A percentile compares a stretch with the other conserved stretches of the same genome.
phyloP scores from a whole-genome alignment of 2,329 filamentous ascomycete genomes.

The Nemania diffusa region DNA sequence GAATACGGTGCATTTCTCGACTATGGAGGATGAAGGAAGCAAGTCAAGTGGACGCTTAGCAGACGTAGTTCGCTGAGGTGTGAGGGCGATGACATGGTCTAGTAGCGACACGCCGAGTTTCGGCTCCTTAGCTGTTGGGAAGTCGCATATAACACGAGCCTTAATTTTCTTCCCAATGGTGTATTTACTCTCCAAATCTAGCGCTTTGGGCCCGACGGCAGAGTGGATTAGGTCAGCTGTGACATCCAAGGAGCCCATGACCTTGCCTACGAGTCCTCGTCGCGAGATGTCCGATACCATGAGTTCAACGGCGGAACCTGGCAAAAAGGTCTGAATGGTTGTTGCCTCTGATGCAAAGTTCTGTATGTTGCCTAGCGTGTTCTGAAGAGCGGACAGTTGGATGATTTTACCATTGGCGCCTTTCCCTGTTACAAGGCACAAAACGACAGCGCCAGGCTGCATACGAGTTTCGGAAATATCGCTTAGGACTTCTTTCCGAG shows the following conservation, averaged over 20 bases:
- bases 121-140: slow-evolving; percentile 79
- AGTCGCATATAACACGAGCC: slow-evolving; percentile 87
- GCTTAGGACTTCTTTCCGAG: slow-evolving; percentile 81
- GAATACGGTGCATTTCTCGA: slow-evolving; percentile 81
- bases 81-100: slow-evolving; percentile 80
- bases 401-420: slow-evolving; percentile 82
- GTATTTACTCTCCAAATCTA: slow-evolving; percentile 79
- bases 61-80: slow-evolving; percentile 55
- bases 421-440: slow-evolving; percentile 82
- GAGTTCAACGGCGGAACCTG: slow-evolving; percentile 89
- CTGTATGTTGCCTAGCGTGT: slow-evolving; percentile 73
- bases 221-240: slow-evolving; percentile 93
- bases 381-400: slow-evolving; percentile 81
- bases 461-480: slow-evolving; percentile 73
- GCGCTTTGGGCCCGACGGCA: slow-evolving; percentile 74
- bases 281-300: slow-evolving; percentile 79
- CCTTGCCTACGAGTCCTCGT: slow-evolving; percentile 85
- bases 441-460: slow-evolving; percentile 83
- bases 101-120: slow-evolving; percentile 90
- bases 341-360: slow-evolving; percentile 79
- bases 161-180: slow-evolving; percentile 86
- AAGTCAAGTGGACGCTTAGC: slow-evolving; percentile 63
- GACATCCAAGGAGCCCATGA: slow-evolving; percentile 90
- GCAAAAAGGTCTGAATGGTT: slow-evolving; percentile 88
- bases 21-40: slow-evolving; percentile 76